Evolutionary conservation across 306 rosid species (phyloP), one percentile per base, ranked within the genome.

Genomic region (Chamaecrista fasciculata): DNA sequence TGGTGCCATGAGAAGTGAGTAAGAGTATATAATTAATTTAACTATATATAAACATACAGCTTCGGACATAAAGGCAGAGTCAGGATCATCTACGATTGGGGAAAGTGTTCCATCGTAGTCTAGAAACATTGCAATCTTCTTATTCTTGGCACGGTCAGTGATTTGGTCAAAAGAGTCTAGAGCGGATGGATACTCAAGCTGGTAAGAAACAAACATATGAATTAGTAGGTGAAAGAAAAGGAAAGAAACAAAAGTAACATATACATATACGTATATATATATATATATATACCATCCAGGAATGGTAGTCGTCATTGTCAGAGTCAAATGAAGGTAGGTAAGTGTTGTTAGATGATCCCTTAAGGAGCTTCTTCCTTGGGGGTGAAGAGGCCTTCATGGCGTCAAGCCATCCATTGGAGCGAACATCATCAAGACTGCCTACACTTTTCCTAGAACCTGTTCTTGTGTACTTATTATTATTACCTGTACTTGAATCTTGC

Each of bases 81-180:
- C 96, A 2, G 98, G 98, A 73, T 94, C 89, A 62, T 90, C 95
- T 33, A 94, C 98, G 16, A 94, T 94, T 37, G 98, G 98, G 6
- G 98, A 90, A 72, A 94, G 98, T 14, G 95, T 86, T 67, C 98
- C 98, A 76, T 94, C 98, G 71, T 94, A 94, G 69, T 94, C 98
- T 39, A 90, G 82, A 84, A 94, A 94, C n/a, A 94, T 46, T 36
- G 91, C 98, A 69, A 94, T 82, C 83, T 85, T 82, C 82, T 90
- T 94, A 82, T 80, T 66, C 84, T 57, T 83, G 3, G 89, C 92
- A 53, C 26, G 69, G 16, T 77, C 85, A 25, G 78, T 16, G 15
- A 94, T 85, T 57, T 86, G 72, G 48, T 82, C 84, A 29, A 90
- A 87, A 55, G 72, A 84, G 21, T 69, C 79, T 21, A 94, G 84